phyloP scores from a whole-genome alignment of 164 flowering plant genomes.

The Sextonia rubra region DNA sequence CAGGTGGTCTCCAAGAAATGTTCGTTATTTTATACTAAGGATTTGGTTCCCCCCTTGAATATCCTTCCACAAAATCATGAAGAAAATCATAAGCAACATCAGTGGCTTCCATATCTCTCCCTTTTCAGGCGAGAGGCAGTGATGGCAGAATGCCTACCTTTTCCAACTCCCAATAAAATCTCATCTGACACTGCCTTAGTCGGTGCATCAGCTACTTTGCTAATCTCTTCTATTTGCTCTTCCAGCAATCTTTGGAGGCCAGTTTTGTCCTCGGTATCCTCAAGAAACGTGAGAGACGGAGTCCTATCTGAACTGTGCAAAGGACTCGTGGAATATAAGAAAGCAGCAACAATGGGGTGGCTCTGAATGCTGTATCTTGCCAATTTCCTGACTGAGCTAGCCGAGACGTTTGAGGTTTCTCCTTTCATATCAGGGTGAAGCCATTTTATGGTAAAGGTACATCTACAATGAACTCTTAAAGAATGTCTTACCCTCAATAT shows the following conservation, averaged over 20 bases:
- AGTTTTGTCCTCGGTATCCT: constrained; percentile 19
- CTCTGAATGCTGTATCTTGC: constrained; percentile 20
- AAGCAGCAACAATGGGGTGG: constrained; percentile 35
- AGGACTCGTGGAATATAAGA: constrained; percentile 20
- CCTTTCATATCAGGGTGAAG: constrained; percentile 24
- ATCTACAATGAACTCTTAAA: constrained; percentile 36
- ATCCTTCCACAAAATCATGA: too few species aligned
- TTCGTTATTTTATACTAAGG: too few species aligned
- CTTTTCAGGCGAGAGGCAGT: neutral
- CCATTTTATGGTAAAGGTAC: constrained; percentile 42
- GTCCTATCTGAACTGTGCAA: constrained; percentile 9
- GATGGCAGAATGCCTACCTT: constrained; percentile 9
- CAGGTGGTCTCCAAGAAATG: too few species aligned
- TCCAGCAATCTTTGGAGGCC: constrained; percentile 29
- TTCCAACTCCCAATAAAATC: constrained; percentile 15
- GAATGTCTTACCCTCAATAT: constrained; percentile 39
- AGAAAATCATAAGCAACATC: neutral
- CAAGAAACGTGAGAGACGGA: constrained; percentile 12
- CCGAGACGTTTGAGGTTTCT: constrained; percentile 29
- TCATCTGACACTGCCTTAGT: constrained; percentile 16
- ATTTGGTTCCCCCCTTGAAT: too few species aligned
- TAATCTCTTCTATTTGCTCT: constrained; percentile 35
- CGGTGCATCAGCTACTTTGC: constrained; percentile 22
- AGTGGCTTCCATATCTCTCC: neutral
- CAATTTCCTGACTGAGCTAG: constrained; percentile 33